These are phyloP conservation scores for Blastomyces percursus DNA, from an alignment of 2,329 filamentous ascomycete genomes.

Conservation along the genomic window DNA sequence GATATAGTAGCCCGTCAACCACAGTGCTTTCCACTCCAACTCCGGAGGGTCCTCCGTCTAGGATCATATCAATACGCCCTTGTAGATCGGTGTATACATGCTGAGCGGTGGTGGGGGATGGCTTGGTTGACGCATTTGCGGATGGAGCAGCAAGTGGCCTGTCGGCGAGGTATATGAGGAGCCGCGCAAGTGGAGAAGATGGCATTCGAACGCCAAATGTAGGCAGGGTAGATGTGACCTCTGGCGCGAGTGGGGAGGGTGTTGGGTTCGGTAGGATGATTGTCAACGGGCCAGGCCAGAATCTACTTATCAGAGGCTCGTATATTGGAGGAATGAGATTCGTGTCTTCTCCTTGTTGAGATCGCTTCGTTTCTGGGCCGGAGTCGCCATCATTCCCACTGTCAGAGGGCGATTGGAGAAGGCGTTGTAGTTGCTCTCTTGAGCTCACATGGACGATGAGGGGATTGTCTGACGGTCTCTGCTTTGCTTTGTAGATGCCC, in stretches of 20 bases:
- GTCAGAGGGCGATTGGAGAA: constrained; percentile 40
- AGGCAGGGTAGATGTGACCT: constrained; percentile 74
- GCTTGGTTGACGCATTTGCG: constrained; percentile 87
- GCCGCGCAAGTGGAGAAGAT: constrained; percentile 67
- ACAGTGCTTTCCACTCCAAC: constrained; percentile 97
- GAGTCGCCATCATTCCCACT: not conserved
- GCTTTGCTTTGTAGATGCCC: constrained; percentile 89
- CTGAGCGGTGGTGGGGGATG: constrained; percentile 78
- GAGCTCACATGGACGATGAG: constrained; percentile 88
- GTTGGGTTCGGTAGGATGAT: constrained; percentile 70
- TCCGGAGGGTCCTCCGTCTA: constrained; percentile 76
- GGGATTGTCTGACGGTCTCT: constrained; percentile 84
- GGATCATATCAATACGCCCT: constrained; percentile 71
- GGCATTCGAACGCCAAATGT: constrained; percentile 92
- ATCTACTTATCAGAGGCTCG: constrained; percentile 60
- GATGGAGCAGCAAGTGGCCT: constrained; percentile 81
- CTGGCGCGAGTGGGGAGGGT: constrained; percentile 64
- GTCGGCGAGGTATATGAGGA: constrained; percentile 69
- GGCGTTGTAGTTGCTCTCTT: constrained; percentile 57
- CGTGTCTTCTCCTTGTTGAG: constrained; percentile 7
- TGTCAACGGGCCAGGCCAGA: constrained; percentile 93
- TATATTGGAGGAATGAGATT: constrained; percentile 61
- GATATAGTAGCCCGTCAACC: constrained; percentile 73
- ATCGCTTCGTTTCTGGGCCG: not conserved
- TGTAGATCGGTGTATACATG: constrained; percentile 80